phyloP scores from a whole-genome alignment of 2,329 filamentous ascomycete genomes.

The Graphiopsis chlorocephala region DNA sequence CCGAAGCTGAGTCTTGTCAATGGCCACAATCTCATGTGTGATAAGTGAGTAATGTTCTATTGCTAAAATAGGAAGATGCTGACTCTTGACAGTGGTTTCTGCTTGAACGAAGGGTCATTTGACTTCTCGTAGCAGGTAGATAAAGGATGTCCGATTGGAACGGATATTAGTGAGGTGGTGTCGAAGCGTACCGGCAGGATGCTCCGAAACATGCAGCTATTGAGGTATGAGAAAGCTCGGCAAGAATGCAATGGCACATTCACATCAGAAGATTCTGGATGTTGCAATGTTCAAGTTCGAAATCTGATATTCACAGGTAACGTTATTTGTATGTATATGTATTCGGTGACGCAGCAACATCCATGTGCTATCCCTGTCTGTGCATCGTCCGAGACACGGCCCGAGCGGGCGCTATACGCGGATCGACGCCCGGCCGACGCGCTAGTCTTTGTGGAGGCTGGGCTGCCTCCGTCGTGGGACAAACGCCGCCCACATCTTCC shows the following conservation, averaged over 20 bases:
- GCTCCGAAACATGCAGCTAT: background rate
- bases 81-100: background rate
- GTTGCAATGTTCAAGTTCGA: too few relatives aligned
- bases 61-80: background rate
- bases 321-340: too few relatives aligned
- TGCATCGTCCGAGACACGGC: background rate
- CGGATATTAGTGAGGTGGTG: background rate
- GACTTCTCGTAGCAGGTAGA: background rate
- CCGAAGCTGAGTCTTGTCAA: slow-evolving; percentile 27
- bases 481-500: background rate
- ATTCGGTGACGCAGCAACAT: background rate
- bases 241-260: background rate
- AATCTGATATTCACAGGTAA: too few relatives aligned
- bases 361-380: background rate
- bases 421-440: background rate
- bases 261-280: background rate
- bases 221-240: too few relatives aligned
- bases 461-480: background rate
- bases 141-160: background rate
- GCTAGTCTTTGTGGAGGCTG: background rate
- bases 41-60: slow-evolving; percentile 13
- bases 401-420: background rate
- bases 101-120: background rate
- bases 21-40: slow-evolving; percentile 27
- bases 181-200: background rate